phyloP scores from a whole-genome alignment of 306 rosid genomes.

The Vigna angularis region DNA sequence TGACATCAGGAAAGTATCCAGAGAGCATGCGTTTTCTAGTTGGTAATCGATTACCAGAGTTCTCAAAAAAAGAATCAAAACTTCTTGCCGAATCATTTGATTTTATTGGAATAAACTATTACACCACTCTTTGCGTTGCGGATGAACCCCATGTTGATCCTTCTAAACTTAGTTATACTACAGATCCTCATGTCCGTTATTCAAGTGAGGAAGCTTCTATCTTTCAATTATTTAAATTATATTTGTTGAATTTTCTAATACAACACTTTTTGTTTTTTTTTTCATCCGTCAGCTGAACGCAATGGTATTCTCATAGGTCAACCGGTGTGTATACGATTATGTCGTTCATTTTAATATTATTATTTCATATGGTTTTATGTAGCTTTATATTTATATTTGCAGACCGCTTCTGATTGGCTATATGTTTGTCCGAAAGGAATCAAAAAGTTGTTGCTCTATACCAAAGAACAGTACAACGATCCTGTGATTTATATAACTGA shows the following conservation, averaged over 20 bases:
- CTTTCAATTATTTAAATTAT: background rate
- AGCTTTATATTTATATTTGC: background rate
- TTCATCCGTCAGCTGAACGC: conserved; percentile 39
- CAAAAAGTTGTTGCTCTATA: conserved; percentile 48
- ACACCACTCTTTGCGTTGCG: conserved; percentile 55
- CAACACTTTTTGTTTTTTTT: background rate
- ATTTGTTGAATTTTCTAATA: background rate
- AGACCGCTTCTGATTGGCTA: conserved; percentile 63
- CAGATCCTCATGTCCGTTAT: conserved; percentile 46
- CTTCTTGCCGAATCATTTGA: conserved; percentile 58
- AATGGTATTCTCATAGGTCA: conserved; percentile 59
- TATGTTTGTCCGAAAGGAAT: conserved; percentile 59
- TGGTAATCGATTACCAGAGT: conserved; percentile 58
- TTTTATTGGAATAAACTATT: conserved; percentile 72
- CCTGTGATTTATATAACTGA: conserved; percentile 67
- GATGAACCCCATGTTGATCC: conserved; percentile 11
- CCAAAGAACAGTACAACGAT: conserved; percentile 51
- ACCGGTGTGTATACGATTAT: conserved; percentile 17
- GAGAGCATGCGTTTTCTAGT: conserved; percentile 52
- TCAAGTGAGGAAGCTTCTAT: conserved; percentile 39
- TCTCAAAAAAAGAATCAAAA: conserved; percentile 40
- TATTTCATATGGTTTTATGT: background rate
- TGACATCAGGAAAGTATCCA: conserved; percentile 67
- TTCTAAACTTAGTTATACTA: conserved; percentile 21
- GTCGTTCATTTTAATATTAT: background rate